Evolutionary conservation across 2,329 filamentous ascomycete species (phyloP).

Genomic region (Cladorrhinum sp.): DNA sequence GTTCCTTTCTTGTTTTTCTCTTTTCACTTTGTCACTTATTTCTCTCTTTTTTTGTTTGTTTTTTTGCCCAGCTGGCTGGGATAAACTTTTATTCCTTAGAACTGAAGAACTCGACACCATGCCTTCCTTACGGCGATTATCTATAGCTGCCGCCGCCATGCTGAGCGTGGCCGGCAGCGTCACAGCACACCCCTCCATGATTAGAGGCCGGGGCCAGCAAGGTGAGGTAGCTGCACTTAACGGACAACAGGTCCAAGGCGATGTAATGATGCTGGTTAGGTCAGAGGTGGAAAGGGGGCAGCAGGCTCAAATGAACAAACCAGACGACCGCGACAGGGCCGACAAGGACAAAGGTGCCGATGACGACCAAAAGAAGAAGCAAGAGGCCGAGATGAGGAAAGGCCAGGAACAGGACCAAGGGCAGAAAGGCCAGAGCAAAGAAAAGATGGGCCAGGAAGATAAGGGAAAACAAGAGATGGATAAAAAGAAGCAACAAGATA

Average conservation of each 20-base stretch:
- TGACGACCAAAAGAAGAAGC: not conserved
- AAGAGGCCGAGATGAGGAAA: not conserved
- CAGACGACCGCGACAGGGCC: not conserved
- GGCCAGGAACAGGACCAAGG: not conserved
- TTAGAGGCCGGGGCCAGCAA: not conserved
- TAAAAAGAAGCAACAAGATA: not conserved
- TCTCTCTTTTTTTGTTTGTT: not conserved
- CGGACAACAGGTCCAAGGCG: not conserved
- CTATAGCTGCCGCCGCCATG: slow-evolving; percentile 3
- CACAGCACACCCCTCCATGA: not conserved
- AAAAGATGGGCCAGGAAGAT: not conserved
- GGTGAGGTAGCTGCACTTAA: not conserved
- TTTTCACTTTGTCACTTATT: not conserved
- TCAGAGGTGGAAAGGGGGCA: not conserved
- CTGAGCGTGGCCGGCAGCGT: slow-evolving; percentile 8
- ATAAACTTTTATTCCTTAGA: not conserved
- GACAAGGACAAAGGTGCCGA: not conserved
- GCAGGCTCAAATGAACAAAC: not conserved
- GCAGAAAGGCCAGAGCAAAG: not conserved
- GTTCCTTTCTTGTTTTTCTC: not conserved
- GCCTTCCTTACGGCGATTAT: not conserved
- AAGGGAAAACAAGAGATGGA: not conserved
- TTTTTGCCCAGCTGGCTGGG: not conserved
- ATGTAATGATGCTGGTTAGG: not conserved
- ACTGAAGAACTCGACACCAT: not conserved